Evolutionary conservation across 176 grass and related monocot species (phyloP).

Genomic region (Leersia perrieri): DNA sequence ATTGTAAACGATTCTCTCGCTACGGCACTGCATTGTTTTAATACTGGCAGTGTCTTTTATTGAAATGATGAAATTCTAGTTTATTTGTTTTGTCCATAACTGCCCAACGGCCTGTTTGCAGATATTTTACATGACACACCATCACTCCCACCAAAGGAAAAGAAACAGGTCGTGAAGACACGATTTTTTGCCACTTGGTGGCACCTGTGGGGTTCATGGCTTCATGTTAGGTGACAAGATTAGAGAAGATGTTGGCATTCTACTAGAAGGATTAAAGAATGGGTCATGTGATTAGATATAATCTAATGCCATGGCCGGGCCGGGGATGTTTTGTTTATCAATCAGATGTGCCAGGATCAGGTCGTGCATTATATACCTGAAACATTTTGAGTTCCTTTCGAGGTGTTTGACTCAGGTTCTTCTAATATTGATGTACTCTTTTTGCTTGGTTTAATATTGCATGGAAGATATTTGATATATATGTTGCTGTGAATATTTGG

Average conservation of each 20-base stretch:
- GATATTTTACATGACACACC: constrained; percentile 1
- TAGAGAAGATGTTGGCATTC: not conserved
- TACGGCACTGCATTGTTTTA: constrained; percentile 28
- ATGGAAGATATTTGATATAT: not conserved
- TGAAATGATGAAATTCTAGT: not conserved
- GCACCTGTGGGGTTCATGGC: not conserved
- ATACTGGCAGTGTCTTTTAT: not conserved
- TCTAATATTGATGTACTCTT: not conserved
- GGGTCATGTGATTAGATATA: not conserved
- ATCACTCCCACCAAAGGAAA: constrained; percentile 2
- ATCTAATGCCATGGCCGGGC: not conserved
- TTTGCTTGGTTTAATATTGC: not conserved
- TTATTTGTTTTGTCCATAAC: constrained; percentile 11
- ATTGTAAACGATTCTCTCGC: not conserved
- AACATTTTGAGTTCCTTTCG: not conserved
- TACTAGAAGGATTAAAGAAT: not conserved
- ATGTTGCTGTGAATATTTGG: not conserved
- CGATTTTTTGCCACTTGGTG: constrained; percentile 32
- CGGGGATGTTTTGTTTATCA: not conserved
- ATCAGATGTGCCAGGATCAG: not conserved
- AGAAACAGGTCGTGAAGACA: constrained; percentile 18
- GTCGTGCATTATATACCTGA: not conserved
- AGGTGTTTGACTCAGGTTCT: constrained; percentile 20
- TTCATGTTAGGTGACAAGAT: constrained; percentile 6
- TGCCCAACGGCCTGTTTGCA: not conserved